Conservation (phyloP, 352 stramenopile species). For the Phytopythium sindhum region DNA sequence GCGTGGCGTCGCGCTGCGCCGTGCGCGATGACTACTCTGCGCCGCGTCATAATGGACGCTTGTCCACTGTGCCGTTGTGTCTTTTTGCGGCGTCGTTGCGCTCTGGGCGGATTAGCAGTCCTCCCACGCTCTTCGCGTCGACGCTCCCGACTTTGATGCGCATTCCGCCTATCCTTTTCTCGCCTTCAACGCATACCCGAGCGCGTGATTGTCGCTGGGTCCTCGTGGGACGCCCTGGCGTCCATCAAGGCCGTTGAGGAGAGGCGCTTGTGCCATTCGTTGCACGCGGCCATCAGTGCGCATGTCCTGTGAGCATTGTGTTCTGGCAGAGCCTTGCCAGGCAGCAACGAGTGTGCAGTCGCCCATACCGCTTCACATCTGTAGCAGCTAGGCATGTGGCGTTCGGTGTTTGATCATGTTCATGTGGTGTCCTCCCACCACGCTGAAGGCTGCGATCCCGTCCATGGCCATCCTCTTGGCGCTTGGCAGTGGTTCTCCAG, state of each 20-base stretch:
- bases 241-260: background rate
- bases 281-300: too few relatives aligned
- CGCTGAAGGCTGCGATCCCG: background rate
- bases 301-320: too few relatives aligned
- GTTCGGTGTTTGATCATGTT: too few relatives aligned
- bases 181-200: background rate
- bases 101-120: background rate
- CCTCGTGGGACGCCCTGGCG: background rate
- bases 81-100: background rate
- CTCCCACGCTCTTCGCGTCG: background rate
- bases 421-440: too few relatives aligned
- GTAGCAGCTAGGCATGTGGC: too few relatives aligned
- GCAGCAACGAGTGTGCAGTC: too few relatives aligned
- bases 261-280: too few relatives aligned
- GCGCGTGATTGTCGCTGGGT: background rate
- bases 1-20: background rate
- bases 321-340: too few relatives aligned
- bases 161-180: background rate
- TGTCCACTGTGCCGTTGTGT: background rate
- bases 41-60: background rate
- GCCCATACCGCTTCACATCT: too few relatives aligned
- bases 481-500: slow-evolving; percentile 11
- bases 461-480: slow-evolving; percentile 15
- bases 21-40: background rate
- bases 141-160: background rate